Evolutionary conservation across 164 flowering plant genomes (phyloP).

Genomic region (Santalum album): DNA sequence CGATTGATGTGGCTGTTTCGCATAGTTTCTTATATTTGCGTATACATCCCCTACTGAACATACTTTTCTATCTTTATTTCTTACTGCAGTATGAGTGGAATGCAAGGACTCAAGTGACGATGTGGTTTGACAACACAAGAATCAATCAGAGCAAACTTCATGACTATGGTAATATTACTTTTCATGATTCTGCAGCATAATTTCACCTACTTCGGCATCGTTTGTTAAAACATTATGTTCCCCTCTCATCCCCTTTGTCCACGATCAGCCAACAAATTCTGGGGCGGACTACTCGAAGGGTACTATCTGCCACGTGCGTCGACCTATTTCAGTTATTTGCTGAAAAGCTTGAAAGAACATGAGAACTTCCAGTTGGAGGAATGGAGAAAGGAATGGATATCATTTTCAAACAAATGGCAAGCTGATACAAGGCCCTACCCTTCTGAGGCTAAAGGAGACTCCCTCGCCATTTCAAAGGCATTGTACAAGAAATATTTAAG

Average conservation of each 20-base stretch:
- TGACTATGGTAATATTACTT: slow-evolving; percentile 68
- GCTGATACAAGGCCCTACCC: slow-evolving; percentile 50
- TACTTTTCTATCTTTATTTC: too few species aligned
- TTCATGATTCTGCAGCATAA: not conserved
- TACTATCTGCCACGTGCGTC: slow-evolving; percentile 92
- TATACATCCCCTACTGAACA: too few species aligned
- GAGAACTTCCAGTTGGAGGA: slow-evolving; percentile 44
- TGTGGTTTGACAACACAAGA: slow-evolving; percentile 77
- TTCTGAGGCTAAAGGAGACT: slow-evolving; percentile 57
- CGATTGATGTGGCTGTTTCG: too few species aligned
- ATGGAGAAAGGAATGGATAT: slow-evolving; percentile 85
- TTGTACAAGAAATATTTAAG: slow-evolving; percentile 55
- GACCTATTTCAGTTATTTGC: slow-evolving; percentile 44
- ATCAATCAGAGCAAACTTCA: slow-evolving; percentile 82
- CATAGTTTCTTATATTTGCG: too few species aligned
- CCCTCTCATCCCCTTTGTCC: not conserved
- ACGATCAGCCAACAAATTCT: slow-evolving; percentile 75
- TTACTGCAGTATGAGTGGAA: slow-evolving; percentile 75
- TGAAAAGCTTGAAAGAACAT: slow-evolving; percentile 43
- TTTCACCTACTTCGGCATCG: not conserved
- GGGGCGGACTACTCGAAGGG: slow-evolving; percentile 71
- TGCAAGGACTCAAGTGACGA: slow-evolving; percentile 87
- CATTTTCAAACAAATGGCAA: slow-evolving; percentile 80
- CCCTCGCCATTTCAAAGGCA: slow-evolving; percentile 41
- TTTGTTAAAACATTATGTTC: not conserved